These are phyloP conservation scores for Suillus luteus DNA, from an alignment of 768 basidiomycete genomes.

Conservation along the genomic window DNA sequence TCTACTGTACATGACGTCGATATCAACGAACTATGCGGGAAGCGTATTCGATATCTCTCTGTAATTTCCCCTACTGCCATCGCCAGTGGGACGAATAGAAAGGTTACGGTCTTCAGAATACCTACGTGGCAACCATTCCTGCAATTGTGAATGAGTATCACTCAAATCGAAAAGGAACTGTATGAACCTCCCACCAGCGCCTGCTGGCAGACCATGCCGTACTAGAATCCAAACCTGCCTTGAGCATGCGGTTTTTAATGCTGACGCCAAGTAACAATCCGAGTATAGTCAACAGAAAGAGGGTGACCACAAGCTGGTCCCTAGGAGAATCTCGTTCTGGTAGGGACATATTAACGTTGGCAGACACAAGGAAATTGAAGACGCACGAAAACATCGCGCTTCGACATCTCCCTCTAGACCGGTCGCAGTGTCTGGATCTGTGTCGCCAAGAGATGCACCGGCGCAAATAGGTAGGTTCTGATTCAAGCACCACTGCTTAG, in stretches of 20 bases:
- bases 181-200: slow-evolving; percentile 83
- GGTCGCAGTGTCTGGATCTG: slow-evolving; percentile 89
- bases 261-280: slow-evolving; percentile 84
- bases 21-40: slow-evolving; percentile 20
- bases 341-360: slow-evolving; percentile 15
- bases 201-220: slow-evolving; percentile 63
- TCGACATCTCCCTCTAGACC: slow-evolving; percentile 96
- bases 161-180: slow-evolving; percentile 16
- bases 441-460: slow-evolving; percentile 80
- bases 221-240: slow-evolving; percentile 69
- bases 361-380: slow-evolving; percentile 33
- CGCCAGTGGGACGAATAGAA: slow-evolving; percentile 26
- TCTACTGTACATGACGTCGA: not conserved
- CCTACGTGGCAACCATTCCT: slow-evolving; percentile 49
- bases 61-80: slow-evolving; percentile 46
- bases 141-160: slow-evolving; percentile 18
- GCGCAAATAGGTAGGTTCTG: slow-evolving; percentile 85
- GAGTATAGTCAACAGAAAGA: slow-evolving; percentile 87
- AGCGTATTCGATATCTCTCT: slow-evolving; percentile 39
- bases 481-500: slow-evolving; percentile 94
- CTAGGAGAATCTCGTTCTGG: slow-evolving; percentile 93
- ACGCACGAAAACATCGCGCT: slow-evolving; percentile 93
- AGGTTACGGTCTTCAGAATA: slow-evolving; percentile 55
- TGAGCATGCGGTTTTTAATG: slow-evolving; percentile 79
- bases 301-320: slow-evolving; percentile 90